Base-by-base conservation (phyloP, 805 yeast genomes). In the Dipodascopsis uninucleata region DNA sequence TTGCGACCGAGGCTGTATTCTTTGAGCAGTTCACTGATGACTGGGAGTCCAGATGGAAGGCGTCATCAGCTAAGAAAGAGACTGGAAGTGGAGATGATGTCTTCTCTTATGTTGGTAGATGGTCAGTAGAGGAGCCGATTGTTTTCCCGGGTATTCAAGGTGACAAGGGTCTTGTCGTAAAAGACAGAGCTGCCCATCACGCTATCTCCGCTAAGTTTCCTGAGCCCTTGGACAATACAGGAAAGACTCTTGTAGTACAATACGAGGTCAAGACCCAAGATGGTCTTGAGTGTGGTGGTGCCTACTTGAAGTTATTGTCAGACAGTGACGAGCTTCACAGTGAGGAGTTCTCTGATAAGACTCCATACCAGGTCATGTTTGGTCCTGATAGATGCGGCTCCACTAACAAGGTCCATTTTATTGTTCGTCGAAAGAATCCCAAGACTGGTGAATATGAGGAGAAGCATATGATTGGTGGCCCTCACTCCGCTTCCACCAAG, bases 351-450 rank as follows among this genome's bases (percentile, higher is more conserved):
- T 71, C 69, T 53, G 75, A 77, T 49, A 78, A 72, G 22, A 74
- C 94, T 3, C 85, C 88, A 1, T 86, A 82, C 67, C 87, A 83
- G 64, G 68, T 89, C 53, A 83, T 89, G 90, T 89, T 89, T 69
- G 97, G 97, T 17, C 97, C 97, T 34, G 97, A 89, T 66, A 78
- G 76, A 62, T 89, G 97, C 68, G 95, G 95, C 2, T 61, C 78
- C 41, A 75, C 82, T 35, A 85, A 87, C 68, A 83, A 79, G 64
- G 81, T 89, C 26, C 95, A 85, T 60, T 77, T 88, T 55, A 84
- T 87, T 44, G 58, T 87, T 48, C 76, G 73, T 45, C 74, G 84
- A 57, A 71, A 72, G 57, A 74, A 76, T 61, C 80, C 78, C 35
- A 49, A 58, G 21, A 71, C 78, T 21, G 80, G 78, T 4, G 72